Evolutionary conservation across 169 alveolate species (phyloP), one percentile per base, ranked within the genome.

Genomic region (Plasmodium yoelii): DNA sequence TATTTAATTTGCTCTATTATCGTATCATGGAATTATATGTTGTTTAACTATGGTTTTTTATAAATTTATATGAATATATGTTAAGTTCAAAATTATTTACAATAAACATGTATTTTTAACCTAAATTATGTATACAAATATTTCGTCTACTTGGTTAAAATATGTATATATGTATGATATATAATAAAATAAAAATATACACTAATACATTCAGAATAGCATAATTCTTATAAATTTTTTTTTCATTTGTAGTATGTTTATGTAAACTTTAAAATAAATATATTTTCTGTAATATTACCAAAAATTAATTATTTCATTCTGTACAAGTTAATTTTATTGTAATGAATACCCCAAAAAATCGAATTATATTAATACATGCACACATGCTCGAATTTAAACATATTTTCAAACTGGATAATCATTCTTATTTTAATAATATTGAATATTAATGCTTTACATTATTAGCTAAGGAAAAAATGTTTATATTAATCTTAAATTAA

Each of bases 371-470:
- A 12, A 68, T 5, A 12, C 53, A 46, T 56, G 63, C 77, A 56
- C 61, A 28, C 18, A 28, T 49, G 46, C 10, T 68, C 22, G 53
- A 53, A 71, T 26, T 24, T 51, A 49, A 70, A 49, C 46, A 70
- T 18, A 15, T 24, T 49, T 70, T 13, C n/a, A 51, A 26, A 24
- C n/a, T 18, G 2, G 9, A 19, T 18, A 47, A 15, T 71, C 6
- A 13, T 71, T 39, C 47, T 53, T 24, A 26, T 18, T 19, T 57
- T 18, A 57, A 19, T 15, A n/a, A 5, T 57, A 15, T 56, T 56
- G 64, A 56, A 56, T 56, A 18, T 57, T 2, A 15, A 57, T 57
- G 19, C 19, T 57, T 57, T 57, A n/a, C 1, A 15, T 57, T 8
- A 57, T n/a, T 24, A 7, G 42, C 6, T 69, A 56, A n/a, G 5